These are phyloP conservation scores for Hyparrhenia diplandra DNA, from an alignment of 176 grass and related monocot species.

Conservation along the genomic window DNA sequence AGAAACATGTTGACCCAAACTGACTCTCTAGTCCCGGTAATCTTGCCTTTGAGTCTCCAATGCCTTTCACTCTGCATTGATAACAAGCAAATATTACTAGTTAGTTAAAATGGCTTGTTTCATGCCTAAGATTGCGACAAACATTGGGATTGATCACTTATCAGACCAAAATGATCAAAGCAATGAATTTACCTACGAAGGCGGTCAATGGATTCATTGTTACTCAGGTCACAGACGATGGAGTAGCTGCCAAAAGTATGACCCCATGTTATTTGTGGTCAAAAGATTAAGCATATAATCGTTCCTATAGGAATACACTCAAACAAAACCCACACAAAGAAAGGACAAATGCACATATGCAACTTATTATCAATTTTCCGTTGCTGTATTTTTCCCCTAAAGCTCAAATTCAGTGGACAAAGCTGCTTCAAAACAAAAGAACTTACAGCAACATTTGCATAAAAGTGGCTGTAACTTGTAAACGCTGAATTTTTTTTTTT, in stretches of 20 bases:
- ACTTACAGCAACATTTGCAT: background rate
- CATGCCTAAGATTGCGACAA: background rate
- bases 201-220: slow-evolving; percentile 68
- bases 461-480: background rate
- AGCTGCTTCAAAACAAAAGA: background rate
- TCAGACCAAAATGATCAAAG: slow-evolving; percentile 5
- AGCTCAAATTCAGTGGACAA: background rate
- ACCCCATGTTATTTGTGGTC: slow-evolving; percentile 21
- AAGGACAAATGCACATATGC: background rate
- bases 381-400: background rate
- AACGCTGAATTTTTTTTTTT: too few species aligned
- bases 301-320: background rate
- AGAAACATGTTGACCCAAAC: slow-evolving; percentile 20
- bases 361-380: background rate
- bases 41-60: slow-evolving; percentile 77
- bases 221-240: slow-evolving; percentile 82
- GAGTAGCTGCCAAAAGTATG: slow-evolving; percentile 61
- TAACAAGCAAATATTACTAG: slow-evolving; percentile 1
- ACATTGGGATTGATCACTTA: background rate
- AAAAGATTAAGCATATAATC: background rate
- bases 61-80: slow-evolving; percentile 76
- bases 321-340: background rate
- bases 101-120: background rate
- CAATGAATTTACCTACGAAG: slow-evolving; percentile 56
- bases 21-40: background rate